phyloP scores from a whole-genome alignment of 1,284 basidiomycete genomes.

The Cryptococcus maquisensis region DNA sequence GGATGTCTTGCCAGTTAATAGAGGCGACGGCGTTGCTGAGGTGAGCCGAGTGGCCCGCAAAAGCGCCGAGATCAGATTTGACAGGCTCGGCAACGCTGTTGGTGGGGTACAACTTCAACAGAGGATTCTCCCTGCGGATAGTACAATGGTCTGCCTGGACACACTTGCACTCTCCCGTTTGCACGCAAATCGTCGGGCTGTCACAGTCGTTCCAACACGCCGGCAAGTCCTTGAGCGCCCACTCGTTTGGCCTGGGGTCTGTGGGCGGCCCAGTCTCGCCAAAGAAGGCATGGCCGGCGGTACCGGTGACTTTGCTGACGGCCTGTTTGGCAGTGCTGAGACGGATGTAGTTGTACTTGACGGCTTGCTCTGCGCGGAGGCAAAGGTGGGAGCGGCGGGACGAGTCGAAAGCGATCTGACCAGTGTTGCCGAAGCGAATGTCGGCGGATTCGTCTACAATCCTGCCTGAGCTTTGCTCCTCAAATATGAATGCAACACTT shows the following conservation, averaged over 20 bases:
- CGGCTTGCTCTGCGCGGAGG: constrained; percentile 30
- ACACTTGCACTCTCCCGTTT: constrained; percentile 47
- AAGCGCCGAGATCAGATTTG: constrained; percentile 23
- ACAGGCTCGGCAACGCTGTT: not conserved
- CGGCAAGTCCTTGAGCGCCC: constrained; percentile 40
- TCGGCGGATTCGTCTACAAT: constrained; percentile 39
- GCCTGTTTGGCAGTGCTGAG: constrained; percentile 20
- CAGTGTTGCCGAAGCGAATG: constrained; percentile 40
- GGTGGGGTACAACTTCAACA: constrained; percentile 23
- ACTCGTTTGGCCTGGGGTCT: constrained; percentile 25
- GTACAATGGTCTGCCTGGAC: constrained; percentile 44
- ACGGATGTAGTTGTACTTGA: constrained; percentile 17
- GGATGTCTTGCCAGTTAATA: constrained; percentile 40
- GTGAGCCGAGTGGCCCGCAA: constrained; percentile 21
- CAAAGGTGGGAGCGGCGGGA: constrained; percentile 39
- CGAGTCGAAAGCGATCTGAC: constrained; percentile 44
- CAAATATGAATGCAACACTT: constrained; percentile 6
- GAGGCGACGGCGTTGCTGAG: constrained; percentile 27
- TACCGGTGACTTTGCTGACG: constrained; percentile 20
- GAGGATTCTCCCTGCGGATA: constrained; percentile 31
- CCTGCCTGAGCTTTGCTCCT: not conserved
- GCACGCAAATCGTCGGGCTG: constrained; percentile 46
- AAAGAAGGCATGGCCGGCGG: constrained; percentile 6
- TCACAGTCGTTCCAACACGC: constrained; percentile 49
- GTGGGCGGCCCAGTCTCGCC: constrained; percentile 5